Evolutionary conservation across 169 alveolate species (phyloP).

Genomic region (Ichthyophthirius multifiliis): DNA sequence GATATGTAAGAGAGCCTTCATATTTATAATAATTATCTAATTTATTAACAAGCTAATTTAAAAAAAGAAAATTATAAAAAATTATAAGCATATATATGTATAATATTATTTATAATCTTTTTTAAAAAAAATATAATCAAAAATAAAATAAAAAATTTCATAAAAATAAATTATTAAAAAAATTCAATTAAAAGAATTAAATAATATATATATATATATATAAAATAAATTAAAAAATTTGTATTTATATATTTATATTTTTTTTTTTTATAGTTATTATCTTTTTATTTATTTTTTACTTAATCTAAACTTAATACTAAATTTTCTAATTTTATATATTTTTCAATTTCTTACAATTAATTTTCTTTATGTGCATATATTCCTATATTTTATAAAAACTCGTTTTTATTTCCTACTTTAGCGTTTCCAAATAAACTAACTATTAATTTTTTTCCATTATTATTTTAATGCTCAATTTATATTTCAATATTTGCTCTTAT

Average conservation of each 20-base stretch:
- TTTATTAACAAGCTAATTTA: neutral
- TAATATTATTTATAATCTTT: no score
- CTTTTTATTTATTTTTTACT: no score
- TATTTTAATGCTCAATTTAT: neutral
- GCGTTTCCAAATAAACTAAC: neutral
- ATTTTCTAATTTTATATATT: neutral
- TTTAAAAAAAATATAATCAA: no score
- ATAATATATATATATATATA: no score
- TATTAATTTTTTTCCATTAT: neutral
- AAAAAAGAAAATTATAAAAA: no score
- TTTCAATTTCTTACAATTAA: neutral
- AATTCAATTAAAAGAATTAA: no score
- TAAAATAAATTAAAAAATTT: no score
- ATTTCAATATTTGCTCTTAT: neutral
- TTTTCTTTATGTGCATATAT: neutral
- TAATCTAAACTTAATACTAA: neutral
- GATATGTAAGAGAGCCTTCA: slow-evolving; percentile 68
- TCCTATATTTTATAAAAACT: neutral
- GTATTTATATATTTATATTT: no score
- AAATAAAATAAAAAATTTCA: neutral
- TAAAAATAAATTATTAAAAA: no score
- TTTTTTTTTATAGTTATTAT: no score
- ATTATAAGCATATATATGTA: no score
- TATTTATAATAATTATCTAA: slow-evolving; percentile 20
- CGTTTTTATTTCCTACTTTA: neutral